These are phyloP conservation scores for Aspergillus ochraceoroseus DNA, from an alignment of 2,329 filamentous ascomycete genomes.

Conservation along the genomic window DNA sequence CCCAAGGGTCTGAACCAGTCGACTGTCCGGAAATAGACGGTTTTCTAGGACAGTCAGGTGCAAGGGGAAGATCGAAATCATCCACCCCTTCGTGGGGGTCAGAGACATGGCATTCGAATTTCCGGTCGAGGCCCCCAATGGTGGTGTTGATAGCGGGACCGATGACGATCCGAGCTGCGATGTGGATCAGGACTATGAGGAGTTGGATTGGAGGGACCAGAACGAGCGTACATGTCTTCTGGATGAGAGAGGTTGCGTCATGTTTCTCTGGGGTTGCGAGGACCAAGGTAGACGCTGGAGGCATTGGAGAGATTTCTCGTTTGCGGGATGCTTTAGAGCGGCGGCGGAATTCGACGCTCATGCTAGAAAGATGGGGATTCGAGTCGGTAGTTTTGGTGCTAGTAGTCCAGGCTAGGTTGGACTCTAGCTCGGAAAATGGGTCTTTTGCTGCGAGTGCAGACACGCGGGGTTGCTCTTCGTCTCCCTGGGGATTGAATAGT, in stretches of 20 bases:
- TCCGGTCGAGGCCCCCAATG: conserved; percentile 16
- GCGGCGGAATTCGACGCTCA: conserved; percentile 44
- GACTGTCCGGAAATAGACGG: conserved; percentile 23
- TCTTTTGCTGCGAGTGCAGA: conserved; percentile 6
- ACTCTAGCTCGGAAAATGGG: conserved; percentile 11
- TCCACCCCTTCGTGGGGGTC: conserved; percentile 31
- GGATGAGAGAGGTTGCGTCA: conserved; percentile 62
- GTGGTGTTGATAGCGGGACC: conserved; percentile 27
- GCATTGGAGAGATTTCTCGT: conserved; percentile 62
- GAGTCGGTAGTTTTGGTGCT: conserved; percentile 26
- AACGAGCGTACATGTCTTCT: conserved; percentile 71
- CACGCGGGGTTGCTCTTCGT: conserved; percentile 8
- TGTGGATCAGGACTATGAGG: conserved; percentile 71
- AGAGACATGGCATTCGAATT: conserved; percentile 16
- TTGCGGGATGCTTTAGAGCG: conserved; percentile 54
- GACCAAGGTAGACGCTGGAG: conserved; percentile 61
- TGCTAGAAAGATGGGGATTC: conserved; percentile 27
- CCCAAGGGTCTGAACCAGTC: conserved; percentile 27
- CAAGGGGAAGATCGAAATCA: conserved; percentile 39
- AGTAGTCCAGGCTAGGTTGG: conserved; percentile 1
- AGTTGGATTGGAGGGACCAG: conserved; percentile 76
- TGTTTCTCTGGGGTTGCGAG: conserved; percentile 48
- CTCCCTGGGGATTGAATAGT: conserved; percentile 7
- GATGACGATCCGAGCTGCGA: conserved; percentile 67
- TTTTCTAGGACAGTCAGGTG: conserved; percentile 23